These are phyloP conservation scores for Hanseniaspora mollemarum DNA, from an alignment of 805 yeast species.

Conservation along the genomic window DNA sequence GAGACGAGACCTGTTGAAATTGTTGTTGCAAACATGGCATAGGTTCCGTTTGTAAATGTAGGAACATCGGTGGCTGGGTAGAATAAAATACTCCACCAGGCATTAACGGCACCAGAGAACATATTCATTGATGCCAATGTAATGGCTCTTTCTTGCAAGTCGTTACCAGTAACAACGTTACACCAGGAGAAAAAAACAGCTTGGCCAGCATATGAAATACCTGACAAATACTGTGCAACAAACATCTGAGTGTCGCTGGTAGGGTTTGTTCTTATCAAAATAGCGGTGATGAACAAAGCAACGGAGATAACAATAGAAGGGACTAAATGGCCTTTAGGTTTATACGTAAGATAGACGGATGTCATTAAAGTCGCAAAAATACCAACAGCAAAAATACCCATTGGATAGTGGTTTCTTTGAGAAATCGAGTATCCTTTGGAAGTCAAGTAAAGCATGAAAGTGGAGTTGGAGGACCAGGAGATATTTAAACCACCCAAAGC, in stretches of 20 bases:
- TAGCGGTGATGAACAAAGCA: constrained; percentile 36
- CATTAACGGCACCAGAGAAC: constrained; percentile 51
- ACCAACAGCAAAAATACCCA: constrained; percentile 45
- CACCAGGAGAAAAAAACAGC: constrained; percentile 56
- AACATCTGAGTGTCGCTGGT: constrained; percentile 33
- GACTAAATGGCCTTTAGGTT: constrained; percentile 40
- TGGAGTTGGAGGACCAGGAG: constrained; percentile 37
- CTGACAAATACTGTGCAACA: constrained; percentile 46
- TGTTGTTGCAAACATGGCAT: constrained; percentile 47
- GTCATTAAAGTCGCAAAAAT: constrained; percentile 36
- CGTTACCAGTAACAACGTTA: constrained; percentile 45
- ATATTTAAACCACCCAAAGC: constrained; percentile 40
- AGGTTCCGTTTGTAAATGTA: constrained; percentile 41
- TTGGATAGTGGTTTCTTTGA: constrained; percentile 42
- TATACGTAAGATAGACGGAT: constrained; percentile 36
- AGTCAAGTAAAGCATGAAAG: constrained; percentile 40
- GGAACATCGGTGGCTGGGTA: constrained; percentile 45
- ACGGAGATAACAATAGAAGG: constrained; percentile 38
- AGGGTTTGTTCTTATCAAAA: constrained; percentile 38
- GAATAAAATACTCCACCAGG: constrained; percentile 52
- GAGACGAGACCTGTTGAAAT: constrained; percentile 35
- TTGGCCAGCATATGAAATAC: constrained; percentile 48
- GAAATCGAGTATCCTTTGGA: constrained; percentile 34
- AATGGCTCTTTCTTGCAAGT: constrained; percentile 51
- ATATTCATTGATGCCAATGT: constrained; percentile 56